Evolutionary conservation across 176 grass and related monocot genomes (phyloP).

Genomic region (Phoenix dactylifera): DNA sequence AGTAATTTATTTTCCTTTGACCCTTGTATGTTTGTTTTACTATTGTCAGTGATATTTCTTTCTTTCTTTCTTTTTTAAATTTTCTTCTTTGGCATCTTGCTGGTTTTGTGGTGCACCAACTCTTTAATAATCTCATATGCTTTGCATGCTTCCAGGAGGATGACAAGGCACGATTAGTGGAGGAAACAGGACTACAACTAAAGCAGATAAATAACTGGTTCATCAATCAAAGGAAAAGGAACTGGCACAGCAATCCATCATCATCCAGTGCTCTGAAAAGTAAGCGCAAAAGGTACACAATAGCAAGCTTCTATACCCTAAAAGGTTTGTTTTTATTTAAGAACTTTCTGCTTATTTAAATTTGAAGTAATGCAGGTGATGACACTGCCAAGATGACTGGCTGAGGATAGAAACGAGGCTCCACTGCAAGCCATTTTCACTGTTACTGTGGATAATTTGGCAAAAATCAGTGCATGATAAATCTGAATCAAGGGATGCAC

Average conservation of each 20-base stretch:
- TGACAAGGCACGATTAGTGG: constrained; percentile 17
- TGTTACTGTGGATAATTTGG: too few relatives aligned
- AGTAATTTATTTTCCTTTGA: too few relatives aligned
- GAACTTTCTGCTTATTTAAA: background rate
- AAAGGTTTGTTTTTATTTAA: too few relatives aligned
- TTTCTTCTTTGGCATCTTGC: background rate
- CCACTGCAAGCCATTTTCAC: background rate
- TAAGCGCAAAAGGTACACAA: constrained; percentile 8
- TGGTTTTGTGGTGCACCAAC: background rate
- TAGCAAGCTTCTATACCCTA: background rate
- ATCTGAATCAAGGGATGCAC: too few relatives aligned
- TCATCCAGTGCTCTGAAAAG: constrained; percentile 13
- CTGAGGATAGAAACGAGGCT: background rate
- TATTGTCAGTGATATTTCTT: too few relatives aligned
- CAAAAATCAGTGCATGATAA: too few relatives aligned
- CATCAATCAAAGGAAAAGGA: constrained; percentile 30
- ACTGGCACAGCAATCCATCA: constrained; percentile 21
- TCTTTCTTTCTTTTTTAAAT: too few relatives aligned
- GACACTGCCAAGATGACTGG: background rate
- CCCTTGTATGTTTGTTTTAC: too few relatives aligned
- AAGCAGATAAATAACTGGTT: constrained; percentile 34
- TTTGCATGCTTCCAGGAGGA: constrained; percentile 14
- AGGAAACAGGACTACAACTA: constrained; percentile 17
- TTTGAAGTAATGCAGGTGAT: constrained; percentile 9
- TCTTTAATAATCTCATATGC: background rate